Base-by-base conservation (phyloP, 805 yeast species). In the Hanseniaspora vineae region DNA sequence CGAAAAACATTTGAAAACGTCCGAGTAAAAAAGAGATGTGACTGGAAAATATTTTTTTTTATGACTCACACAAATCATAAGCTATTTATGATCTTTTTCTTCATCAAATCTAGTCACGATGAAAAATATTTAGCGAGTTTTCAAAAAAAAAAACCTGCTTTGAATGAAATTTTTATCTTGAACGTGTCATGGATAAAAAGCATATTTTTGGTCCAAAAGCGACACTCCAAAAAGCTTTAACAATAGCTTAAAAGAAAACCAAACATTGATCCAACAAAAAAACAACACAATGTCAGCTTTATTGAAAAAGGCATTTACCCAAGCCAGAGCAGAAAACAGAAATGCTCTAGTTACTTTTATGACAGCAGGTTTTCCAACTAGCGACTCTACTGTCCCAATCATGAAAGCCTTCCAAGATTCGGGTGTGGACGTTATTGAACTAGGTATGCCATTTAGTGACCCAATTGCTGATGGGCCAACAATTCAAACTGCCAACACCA, bases 391-490 rank as follows among this genome's bases (percentile, higher is more conserved):
- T 1, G 71, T 92, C 45, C 94, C 95, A 8, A 77, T 89, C 52
- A 63, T 92, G 64, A 76, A 80, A 62, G 90, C 92, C 19, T 77
- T 92, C 69, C 97, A 92, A 69, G 84, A 77, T 31, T 97, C 96
- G 54, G 99, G 99, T 49, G 94, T 84, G 37, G 97, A 92, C 61
- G 76, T 92, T 52, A 86, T 92, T 55, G 99, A 92, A 68, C 69
- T 92, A 44, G 98, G 99, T 52, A 69, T 92, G 62, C 99, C 99
- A 44, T 92, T 92, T 65, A 82, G 96, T 19, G 99, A 92, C 64
- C 98, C 99, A 37, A 88, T 92, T 63, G 99, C 97, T 33, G 99
- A 92, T 65, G 99, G 99, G 44, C 95, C 97, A 39, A 86, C 95
- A 15, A 92, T 92, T 58, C 98, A 92, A 69, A 79, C 71, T 33